Percentiles rank a stretch among this genome's conserved stretches.
These are phyloP conservation scores for Fusarium annulatum DNA, from an alignment of 2,329 filamentous ascomycete genomes.

Conservation along the genomic window DNA sequence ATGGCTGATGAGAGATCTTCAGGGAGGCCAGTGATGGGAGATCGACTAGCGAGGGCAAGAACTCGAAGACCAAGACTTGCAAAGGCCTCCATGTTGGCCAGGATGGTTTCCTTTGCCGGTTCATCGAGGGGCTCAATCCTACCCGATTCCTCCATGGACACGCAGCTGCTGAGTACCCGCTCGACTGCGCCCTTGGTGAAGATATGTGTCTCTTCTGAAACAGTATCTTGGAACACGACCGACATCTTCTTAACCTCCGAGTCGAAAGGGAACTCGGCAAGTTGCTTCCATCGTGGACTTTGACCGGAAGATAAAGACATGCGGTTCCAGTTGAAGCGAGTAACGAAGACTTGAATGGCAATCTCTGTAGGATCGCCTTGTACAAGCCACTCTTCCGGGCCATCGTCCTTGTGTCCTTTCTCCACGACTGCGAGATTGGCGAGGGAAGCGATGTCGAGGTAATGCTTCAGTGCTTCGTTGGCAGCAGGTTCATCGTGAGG, in stretches of 20 bases:
- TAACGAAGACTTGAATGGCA: constrained; percentile 78
- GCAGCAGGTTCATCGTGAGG: constrained; percentile 52
- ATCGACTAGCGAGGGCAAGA: constrained; percentile 64
- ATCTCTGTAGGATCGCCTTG: constrained; percentile 75
- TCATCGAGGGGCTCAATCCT: constrained; percentile 48
- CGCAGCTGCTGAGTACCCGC: constrained; percentile 70
- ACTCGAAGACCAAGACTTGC: constrained; percentile 74
- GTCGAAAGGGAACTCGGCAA: constrained; percentile 79
- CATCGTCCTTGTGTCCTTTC: constrained; percentile 53
- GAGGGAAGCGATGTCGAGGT: constrained; percentile 71
- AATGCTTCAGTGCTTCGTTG: constrained; percentile 62
- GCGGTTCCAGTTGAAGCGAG: constrained; percentile 73
- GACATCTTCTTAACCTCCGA: constrained; percentile 82
- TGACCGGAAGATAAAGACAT: constrained; percentile 61
- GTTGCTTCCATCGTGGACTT: constrained; percentile 63
- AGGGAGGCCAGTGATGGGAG: constrained; percentile 27
- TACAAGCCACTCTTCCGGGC: constrained; percentile 68
- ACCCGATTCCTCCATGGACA: constrained; percentile 55
- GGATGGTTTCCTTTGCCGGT: constrained; percentile 61
- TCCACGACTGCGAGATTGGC: constrained; percentile 71
- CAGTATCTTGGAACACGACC: constrained; percentile 67
- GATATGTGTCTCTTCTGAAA: constrained; percentile 55
- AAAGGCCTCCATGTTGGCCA: constrained; percentile 74
- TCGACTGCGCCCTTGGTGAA: constrained; percentile 76
- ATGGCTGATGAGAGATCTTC: constrained; percentile 29